These are phyloP conservation scores for Nosema muscidifuracis DNA, from an alignment of 371 early-diverging fungal species.

Conservation along the genomic window DNA sequence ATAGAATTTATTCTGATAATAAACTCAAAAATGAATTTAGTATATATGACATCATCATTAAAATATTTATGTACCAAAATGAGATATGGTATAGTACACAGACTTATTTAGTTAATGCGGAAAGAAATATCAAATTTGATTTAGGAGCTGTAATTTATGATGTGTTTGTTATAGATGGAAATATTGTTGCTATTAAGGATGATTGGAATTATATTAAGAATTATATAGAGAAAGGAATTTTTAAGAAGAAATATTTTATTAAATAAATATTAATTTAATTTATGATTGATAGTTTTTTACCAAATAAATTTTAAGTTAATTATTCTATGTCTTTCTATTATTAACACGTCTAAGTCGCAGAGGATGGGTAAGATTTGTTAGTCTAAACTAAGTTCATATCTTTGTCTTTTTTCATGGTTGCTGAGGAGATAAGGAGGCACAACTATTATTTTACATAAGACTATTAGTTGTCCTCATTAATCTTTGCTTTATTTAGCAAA, in stretches of 20 bases:
- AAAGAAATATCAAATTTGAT: background rate
- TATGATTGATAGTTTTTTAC: too few species aligned
- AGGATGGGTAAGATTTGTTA: too few species aligned
- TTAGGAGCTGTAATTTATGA: background rate
- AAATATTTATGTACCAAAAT: background rate
- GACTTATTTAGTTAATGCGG: background rate
- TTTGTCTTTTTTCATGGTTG: too few species aligned
- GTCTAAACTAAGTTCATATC: too few species aligned
- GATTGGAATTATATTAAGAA: constrained; percentile 4
- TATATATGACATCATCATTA: background rate
- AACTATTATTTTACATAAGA: too few species aligned
- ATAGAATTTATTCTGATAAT: background rate
- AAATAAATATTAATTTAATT: background rate
- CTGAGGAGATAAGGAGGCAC: too few species aligned
- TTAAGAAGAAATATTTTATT: constrained; percentile 5
- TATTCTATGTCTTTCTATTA: too few species aligned
- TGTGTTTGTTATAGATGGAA: background rate
- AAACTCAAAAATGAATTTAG: background rate
- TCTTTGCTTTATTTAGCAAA: too few species aligned
- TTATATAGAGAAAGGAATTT: background rate
- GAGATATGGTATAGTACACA: background rate
- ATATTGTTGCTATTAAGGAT: background rate
- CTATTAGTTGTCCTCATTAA: too few species aligned
- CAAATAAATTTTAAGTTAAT: too few species aligned
- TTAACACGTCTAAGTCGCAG: too few species aligned